These are phyloP conservation scores for Exophiala mesophila DNA, from an alignment of 2,329 filamentous ascomycete species.

Conservation along the genomic window DNA sequence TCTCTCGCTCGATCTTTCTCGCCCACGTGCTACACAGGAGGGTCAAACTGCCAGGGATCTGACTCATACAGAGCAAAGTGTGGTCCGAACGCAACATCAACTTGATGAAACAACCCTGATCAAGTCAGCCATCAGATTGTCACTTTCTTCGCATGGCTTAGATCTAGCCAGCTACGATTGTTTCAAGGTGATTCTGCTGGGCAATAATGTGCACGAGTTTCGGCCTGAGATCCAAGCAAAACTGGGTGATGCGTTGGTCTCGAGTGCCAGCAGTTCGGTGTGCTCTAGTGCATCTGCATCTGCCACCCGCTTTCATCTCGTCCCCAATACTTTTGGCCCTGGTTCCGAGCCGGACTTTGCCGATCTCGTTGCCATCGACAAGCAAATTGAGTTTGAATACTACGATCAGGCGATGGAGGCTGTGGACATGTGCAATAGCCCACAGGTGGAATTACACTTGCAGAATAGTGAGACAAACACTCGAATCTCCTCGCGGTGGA, in stretches of 20 bases:
- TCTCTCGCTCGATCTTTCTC: neutral
- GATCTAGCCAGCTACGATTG: conserved; percentile 13
- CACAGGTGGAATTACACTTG: conserved; percentile 30
- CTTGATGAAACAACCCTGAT: neutral
- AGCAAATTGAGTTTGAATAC: conserved; percentile 46
- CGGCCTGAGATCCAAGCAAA: conserved; percentile 34
- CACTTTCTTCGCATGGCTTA: conserved; percentile 26
- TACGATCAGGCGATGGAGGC: conserved; percentile 28
- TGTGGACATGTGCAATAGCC: neutral
- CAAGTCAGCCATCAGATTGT: conserved; percentile 23
- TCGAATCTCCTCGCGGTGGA: conserved; percentile 35
- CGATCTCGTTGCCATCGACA: conserved; percentile 39
- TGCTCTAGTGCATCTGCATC: conserved; percentile 33
- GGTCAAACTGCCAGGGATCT: neutral
- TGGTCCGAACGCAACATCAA: neutral
- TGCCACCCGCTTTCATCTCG: conserved; percentile 44
- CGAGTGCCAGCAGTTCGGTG: conserved; percentile 33
- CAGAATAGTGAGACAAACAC: conserved; percentile 27
- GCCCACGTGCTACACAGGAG: neutral
- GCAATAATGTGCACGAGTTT: conserved; percentile 18
- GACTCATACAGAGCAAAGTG: neutral
- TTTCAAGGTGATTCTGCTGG: conserved; percentile 20
- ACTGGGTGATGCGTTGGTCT: conserved; percentile 44
- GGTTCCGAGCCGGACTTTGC: conserved; percentile 43
- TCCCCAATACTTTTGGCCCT: conserved; percentile 44